Evolutionary conservation across 768 basidiomycete genomes (phyloP), one percentile per base, ranked within the genome.

Genomic region (Chalciporus piperatus): DNA sequence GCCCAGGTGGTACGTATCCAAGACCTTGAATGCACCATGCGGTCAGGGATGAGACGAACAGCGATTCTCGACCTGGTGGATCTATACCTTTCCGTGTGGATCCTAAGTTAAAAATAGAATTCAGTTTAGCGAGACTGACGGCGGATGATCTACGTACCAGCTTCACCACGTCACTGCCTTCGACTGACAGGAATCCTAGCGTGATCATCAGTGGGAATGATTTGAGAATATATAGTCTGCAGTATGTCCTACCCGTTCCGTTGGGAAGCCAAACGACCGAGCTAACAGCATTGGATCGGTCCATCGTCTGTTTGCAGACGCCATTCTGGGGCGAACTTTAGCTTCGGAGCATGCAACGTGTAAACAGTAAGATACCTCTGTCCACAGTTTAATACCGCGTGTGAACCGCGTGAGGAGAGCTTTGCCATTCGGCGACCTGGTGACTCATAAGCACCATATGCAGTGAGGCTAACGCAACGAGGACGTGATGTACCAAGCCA

Each of bases 321-420:
- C 80, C 79, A 30, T 76, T 73, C 78, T 81, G 39, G 7, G 22
- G 16, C 35, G 16, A n/a, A n/a, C n/a, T 13, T 37, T 37, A 37
- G 16, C 35, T n/a, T 37, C 35, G n/a, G 14, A n/a, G 14, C 35
- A 10, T n/a, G n/a, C 35, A 2, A n/a, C 1, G n/a, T 37, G 10
- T 16, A 6, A 12, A 37, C 1, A n/a, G 14, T 9, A 37, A 3
- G n/a, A 50, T 51, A 77, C 78, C 64, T 76, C 74, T n/a, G 70
- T 74, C 79, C 79, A 81, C 19, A 81, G 50, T 54, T 82, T 81
- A 49, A 80, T 64, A 20, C 71, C 73, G 8, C 75, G 76, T 20
- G 65, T 71, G 38, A 78, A 70, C 55, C 78, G 78, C 3, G 79
- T 78, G 35, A 81, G 64, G 33, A 81, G 66, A 10, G 68, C 54